phyloP scores from a whole-genome alignment of 495 filamentous ascomycete species.

The Trichoderma orchidacearum region DNA sequence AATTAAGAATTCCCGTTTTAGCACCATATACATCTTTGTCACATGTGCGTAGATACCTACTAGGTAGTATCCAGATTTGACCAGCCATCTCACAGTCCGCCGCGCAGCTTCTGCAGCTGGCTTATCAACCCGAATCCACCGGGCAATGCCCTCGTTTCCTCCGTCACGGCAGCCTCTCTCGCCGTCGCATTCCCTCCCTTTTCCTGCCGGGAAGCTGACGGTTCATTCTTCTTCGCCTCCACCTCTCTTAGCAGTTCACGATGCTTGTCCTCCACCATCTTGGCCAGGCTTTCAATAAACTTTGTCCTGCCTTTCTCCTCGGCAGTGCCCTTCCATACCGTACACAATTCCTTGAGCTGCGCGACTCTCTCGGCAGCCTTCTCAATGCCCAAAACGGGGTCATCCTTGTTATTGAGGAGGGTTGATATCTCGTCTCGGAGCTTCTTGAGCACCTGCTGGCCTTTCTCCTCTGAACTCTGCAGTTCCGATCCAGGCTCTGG shows the following conservation, averaged over 20 bases:
- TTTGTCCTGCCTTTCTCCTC: conserved; percentile 76
- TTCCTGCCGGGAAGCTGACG: conserved; percentile 13
- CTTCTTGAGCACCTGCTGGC: conserved; percentile 54
- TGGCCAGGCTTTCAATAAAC: conserved; percentile 67
- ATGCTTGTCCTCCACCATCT: conserved; percentile 43
- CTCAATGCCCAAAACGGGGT: conserved; percentile 44
- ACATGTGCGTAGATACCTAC: too few species aligned
- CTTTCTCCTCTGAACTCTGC: conserved; percentile 62
- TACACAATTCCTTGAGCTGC: conserved; percentile 53
- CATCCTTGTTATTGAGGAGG: conserved; percentile 41
- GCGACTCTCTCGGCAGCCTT: conserved; percentile 59
- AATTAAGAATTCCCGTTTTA: too few species aligned
- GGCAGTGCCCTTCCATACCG: conserved; percentile 85
- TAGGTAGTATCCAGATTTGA: not conserved
- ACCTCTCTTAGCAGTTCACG: conserved; percentile 40
- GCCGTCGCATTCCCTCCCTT: conserved; percentile 9
- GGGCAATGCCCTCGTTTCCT: conserved; percentile 22
- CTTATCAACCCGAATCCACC: conserved; percentile 66
- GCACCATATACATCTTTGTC: too few species aligned
- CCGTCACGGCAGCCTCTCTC: conserved; percentile 9
- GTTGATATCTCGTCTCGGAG: conserved; percentile 58
- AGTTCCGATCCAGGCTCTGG: conserved; percentile 51
- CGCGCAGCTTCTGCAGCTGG: conserved; percentile 65
- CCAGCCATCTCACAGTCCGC: conserved; percentile 48
- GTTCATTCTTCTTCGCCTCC: conserved; percentile 21